These are phyloP conservation scores for Hyphopichia khmerensis DNA, from an alignment of 1,139 yeast genomes.

Conservation along the genomic window DNA sequence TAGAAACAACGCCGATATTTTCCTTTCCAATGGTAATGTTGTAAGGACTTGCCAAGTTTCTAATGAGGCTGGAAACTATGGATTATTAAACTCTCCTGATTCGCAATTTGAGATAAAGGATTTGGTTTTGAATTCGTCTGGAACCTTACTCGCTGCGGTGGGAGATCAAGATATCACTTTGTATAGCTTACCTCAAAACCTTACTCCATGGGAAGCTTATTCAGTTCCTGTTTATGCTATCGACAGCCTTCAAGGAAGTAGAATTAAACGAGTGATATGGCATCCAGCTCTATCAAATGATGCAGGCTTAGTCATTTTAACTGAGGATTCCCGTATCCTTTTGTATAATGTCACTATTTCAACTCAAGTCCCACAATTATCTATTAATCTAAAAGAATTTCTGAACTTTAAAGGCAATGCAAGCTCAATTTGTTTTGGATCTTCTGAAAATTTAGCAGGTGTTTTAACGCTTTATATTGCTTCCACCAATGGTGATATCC, in stretches of 20 bases:
- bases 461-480: slow-evolving; percentile 36
- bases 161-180: slow-evolving; percentile 16
- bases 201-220: not conserved
- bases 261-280: slow-evolving; percentile 33
- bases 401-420: slow-evolving; percentile 16
- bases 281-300: slow-evolving; percentile 26
- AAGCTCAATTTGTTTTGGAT: slow-evolving; percentile 38
- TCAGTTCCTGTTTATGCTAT: not conserved
- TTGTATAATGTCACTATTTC: slow-evolving; percentile 32
- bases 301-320: slow-evolving; percentile 32
- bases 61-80: slow-evolving; percentile 21
- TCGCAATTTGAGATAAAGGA: slow-evolving; percentile 18
- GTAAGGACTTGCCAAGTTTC: slow-evolving; percentile 30
- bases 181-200: not conserved
- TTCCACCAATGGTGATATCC: slow-evolving; percentile 22
- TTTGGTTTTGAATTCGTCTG: slow-evolving; percentile 28
- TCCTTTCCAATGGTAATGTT: slow-evolving; percentile 26
- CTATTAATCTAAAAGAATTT: slow-evolving; percentile 16
- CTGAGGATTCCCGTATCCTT: slow-evolving; percentile 19
- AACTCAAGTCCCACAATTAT: slow-evolving; percentile 21
- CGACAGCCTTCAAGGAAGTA: not conserved
- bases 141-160: slow-evolving; percentile 32
- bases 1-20: slow-evolving; percentile 27
- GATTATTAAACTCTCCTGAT: slow-evolving; percentile 9
- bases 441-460: slow-evolving; percentile 27